Percentiles rank a stretch among this genome's conserved stretches.
Evolutionary conservation across 2,329 filamentous ascomycete species (phyloP).

Genomic region (Ophiostoma novo-ulmi): DNA sequence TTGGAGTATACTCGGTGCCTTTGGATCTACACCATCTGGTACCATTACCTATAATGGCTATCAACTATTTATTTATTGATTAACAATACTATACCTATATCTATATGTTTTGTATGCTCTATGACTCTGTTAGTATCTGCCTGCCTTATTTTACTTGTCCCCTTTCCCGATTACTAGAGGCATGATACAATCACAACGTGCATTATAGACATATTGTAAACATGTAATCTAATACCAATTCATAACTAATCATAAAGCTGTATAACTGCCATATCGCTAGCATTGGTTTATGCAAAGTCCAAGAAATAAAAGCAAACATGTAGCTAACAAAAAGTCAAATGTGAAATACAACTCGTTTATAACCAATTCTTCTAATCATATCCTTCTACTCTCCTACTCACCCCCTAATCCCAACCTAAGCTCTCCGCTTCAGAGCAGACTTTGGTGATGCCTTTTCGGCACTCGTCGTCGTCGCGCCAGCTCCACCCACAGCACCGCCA

Average conservation of each 20-base stretch:
- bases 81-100: neutral
- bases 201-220: neutral
- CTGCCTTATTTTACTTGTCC: neutral
- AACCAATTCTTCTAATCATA: neutral
- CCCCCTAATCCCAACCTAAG: neutral
- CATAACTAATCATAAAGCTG: neutral
- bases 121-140: neutral
- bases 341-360: neutral
- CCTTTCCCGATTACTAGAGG: no score
- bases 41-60: constrained; percentile 8
- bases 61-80: constrained; percentile 5
- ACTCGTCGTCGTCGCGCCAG: neutral
- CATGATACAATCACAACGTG: neutral
- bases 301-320: neutral
- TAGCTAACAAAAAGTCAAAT: neutral
- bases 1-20: constrained; percentile 10
- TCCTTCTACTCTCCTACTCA: neutral
- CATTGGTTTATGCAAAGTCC: neutral
- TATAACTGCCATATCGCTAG: neutral
- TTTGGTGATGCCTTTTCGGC: constrained; percentile 1
- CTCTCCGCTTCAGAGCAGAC: constrained; percentile 8
- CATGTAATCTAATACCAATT: neutral
- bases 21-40: constrained; percentile 10
- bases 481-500: neutral
- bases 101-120: neutral